phyloP scores from a whole-genome alignment of 2,329 filamentous ascomycete species.

The Trichoderma cornu-damae region DNA sequence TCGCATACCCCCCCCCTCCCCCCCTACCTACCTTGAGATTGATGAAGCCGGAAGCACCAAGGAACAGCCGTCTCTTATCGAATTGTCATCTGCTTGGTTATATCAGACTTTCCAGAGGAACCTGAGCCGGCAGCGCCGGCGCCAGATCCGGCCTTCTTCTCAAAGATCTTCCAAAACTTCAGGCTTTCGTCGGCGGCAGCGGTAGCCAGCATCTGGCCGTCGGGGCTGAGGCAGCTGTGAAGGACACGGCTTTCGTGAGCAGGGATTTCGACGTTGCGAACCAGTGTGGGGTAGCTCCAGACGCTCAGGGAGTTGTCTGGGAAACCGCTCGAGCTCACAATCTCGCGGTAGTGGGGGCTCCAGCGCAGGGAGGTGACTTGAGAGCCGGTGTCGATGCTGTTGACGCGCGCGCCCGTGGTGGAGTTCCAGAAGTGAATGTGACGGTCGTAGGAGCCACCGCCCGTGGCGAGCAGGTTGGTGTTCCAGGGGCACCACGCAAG shows the following conservation, averaged over 20 bases:
- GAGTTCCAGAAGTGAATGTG: slow-evolving; percentile 99
- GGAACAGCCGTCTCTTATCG: slow-evolving; percentile 51
- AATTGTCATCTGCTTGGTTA: slow-evolving; percentile 94
- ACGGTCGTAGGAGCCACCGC: slow-evolving; percentile 91
- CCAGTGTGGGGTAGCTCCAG: slow-evolving; percentile 96
- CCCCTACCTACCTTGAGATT: slow-evolving; percentile 38
- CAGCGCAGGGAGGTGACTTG: slow-evolving; percentile 95
- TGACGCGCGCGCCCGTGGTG: slow-evolving; percentile 92
- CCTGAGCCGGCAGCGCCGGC: slow-evolving; percentile 61
- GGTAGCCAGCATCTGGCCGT: slow-evolving; percentile 96
- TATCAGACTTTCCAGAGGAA: slow-evolving; percentile 71
- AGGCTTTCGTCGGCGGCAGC: slow-evolving; percentile 93
- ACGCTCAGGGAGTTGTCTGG: slow-evolving; percentile 99
- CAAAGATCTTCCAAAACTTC: slow-evolving; percentile 99
- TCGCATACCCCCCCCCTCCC: no score
- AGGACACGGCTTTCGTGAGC: slow-evolving; percentile 95
- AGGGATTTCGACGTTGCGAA: slow-evolving; percentile 96
- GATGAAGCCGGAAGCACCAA: slow-evolving; percentile 20
- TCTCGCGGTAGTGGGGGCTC: slow-evolving; percentile 96
- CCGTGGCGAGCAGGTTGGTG: slow-evolving; percentile 91
- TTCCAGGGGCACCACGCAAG: slow-evolving; percentile 99
- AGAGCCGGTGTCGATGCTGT: slow-evolving; percentile 97
- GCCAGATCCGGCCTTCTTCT: slow-evolving; percentile 83
- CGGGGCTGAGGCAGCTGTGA: slow-evolving; percentile 93
- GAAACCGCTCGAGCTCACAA: slow-evolving; percentile 95